These are phyloP conservation scores for Blastomyces percursus DNA, from an alignment of 2,329 filamentous ascomycete genomes.

Conservation along the genomic window DNA sequence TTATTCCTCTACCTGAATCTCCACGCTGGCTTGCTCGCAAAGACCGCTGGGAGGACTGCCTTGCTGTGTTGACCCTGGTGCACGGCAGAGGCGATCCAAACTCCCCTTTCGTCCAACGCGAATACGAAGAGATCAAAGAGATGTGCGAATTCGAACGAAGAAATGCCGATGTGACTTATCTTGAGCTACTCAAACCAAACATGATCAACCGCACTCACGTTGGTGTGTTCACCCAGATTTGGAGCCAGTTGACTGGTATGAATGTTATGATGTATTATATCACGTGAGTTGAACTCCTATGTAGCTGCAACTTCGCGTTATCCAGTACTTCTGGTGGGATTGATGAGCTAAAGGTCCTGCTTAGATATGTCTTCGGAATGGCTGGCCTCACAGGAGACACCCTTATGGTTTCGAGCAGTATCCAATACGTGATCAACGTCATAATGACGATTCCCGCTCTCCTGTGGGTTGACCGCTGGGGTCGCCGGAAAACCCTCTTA, in stretches of 20 bases:
- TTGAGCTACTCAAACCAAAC: constrained; percentile 60
- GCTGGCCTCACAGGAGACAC: constrained; percentile 51
- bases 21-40: constrained; percentile 54
- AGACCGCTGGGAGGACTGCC: constrained; percentile 47
- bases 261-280: constrained; percentile 68
- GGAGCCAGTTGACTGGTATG: constrained; percentile 67
- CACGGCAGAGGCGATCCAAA: constrained; percentile 56
- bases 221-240: constrained; percentile 62
- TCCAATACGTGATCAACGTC: constrained; percentile 72
- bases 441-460: constrained; percentile 66
- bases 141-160: constrained; percentile 62
- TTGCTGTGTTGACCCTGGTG: constrained; percentile 42
- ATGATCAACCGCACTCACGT: constrained; percentile 65
- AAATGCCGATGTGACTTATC: constrained; percentile 57
- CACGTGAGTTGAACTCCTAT: constrained; percentile 22
- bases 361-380: constrained; percentile 58
- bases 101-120: constrained; percentile 54
- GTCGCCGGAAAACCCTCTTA: constrained; percentile 58
- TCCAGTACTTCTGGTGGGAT: neutral
- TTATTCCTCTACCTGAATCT: constrained; percentile 45
- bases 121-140: constrained; percentile 61
- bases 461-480: constrained; percentile 64
- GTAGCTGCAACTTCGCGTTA: neutral
- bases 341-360: neutral
- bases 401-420: constrained; percentile 54